phyloP scores from a whole-genome alignment of 805 yeast genomes.

The Wickerhamomyces bovis region DNA sequence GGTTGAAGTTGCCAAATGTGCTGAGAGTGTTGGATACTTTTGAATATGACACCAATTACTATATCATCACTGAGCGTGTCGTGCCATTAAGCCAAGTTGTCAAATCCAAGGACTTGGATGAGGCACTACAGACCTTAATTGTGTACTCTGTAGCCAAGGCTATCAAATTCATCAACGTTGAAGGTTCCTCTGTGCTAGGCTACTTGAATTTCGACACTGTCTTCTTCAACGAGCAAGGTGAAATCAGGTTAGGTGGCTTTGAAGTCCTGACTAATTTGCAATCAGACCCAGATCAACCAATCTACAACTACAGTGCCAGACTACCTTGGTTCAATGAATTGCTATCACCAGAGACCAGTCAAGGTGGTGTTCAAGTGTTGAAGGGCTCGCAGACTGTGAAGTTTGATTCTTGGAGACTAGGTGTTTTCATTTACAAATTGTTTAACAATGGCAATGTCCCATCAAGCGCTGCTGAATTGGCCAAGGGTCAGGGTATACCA shows the following conservation, averaged over 20 bases:
- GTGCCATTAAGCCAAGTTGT: conserved; percentile 42
- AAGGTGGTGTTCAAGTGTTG: conserved; percentile 37
- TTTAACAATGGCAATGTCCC: conserved; percentile 26
- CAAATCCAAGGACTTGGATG: conserved; percentile 22
- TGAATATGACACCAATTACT: conserved; percentile 51
- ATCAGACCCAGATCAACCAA: conserved; percentile 22
- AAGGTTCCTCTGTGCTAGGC: conserved; percentile 55
- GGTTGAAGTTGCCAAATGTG: conserved; percentile 66
- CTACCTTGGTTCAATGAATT: conserved; percentile 28
- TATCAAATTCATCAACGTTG: conserved; percentile 50
- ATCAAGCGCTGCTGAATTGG: conserved; percentile 6
- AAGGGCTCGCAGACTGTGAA: conserved; percentile 33
- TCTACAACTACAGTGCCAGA: conserved; percentile 30
- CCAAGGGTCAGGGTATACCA: conserved; percentile 28
- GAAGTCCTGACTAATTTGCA: conserved; percentile 54
- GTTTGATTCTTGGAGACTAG: conserved; percentile 62
- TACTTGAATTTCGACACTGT: conserved; percentile 51
- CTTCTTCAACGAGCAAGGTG: conserved; percentile 64
- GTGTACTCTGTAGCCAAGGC: conserved; percentile 49
- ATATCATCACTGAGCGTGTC: conserved; percentile 65
- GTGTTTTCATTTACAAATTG: conserved; percentile 44
- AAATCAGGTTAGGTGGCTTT: conserved; percentile 81
- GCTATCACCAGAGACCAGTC: conserved; percentile 49
- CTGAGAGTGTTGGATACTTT: conserved; percentile 55
- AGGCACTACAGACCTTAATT: conserved; percentile 45